phyloP scores from a whole-genome alignment of 2,329 filamentous ascomycete species.

The Trichoderma asperellum region DNA sequence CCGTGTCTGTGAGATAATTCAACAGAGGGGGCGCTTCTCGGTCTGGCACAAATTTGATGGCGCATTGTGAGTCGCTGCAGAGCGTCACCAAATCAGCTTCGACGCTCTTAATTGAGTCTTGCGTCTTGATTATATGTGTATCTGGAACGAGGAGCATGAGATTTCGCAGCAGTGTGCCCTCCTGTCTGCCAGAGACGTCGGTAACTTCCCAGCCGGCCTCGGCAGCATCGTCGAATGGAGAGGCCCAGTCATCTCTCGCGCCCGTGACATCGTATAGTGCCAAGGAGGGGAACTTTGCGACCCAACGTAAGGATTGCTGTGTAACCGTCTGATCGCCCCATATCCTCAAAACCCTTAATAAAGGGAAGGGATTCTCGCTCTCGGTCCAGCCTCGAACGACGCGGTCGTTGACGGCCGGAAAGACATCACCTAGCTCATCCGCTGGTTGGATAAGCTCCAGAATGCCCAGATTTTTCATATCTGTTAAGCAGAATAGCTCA shows the following conservation, averaged over 20 bases:
- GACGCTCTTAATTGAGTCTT: slow-evolving; percentile 40
- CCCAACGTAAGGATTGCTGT: slow-evolving; percentile 46
- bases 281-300: slow-evolving; percentile 50
- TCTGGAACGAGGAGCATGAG: slow-evolving; percentile 43
- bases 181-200: slow-evolving; percentile 33
- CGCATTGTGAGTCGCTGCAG: slow-evolving; percentile 41
- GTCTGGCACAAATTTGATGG: slow-evolving; percentile 41
- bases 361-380: slow-evolving; percentile 48
- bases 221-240: slow-evolving; percentile 33
- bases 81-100: slow-evolving; percentile 44
- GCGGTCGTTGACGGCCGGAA: slow-evolving; percentile 49
- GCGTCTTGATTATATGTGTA: slow-evolving; percentile 32
- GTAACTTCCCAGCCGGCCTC: slow-evolving; percentile 44
- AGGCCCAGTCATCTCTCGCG: slow-evolving; percentile 43
- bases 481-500: slow-evolving; percentile 48
- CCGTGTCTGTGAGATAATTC: slow-evolving; percentile 42
- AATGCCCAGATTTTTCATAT: slow-evolving; percentile 52
- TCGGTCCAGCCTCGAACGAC: slow-evolving; percentile 53
- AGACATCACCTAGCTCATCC: slow-evolving; percentile 36
- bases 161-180: slow-evolving; percentile 43
- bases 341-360: slow-evolving; percentile 52
- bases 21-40: slow-evolving; percentile 41
- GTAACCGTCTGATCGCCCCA: slow-evolving; percentile 49
- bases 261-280: slow-evolving; percentile 50
- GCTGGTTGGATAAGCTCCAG: slow-evolving; percentile 52